Conservation (phyloP, 345 rosid genomes). For the Garcia nutans region DNA sequence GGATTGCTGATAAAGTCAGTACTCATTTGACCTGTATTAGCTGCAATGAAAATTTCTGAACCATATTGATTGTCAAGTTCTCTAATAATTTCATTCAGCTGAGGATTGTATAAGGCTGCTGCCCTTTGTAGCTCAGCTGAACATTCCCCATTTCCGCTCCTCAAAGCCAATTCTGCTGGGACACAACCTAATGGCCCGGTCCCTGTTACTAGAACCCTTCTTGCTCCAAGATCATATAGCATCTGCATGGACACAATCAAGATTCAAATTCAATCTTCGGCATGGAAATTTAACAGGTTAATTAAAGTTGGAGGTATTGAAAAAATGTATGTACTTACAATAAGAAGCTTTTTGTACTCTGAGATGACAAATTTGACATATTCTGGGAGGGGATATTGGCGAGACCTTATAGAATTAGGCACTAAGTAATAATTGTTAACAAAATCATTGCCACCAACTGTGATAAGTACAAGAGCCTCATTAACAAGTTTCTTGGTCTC, state of each 20-base stretch:
- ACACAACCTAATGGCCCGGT: conserved; percentile 31
- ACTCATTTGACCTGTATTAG: conserved; percentile 6
- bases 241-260: conserved; percentile 9
- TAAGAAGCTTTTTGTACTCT: conserved; percentile 29
- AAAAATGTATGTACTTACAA: conserved; percentile 2
- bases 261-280: too few relatives aligned
- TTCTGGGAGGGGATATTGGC: conserved; percentile 25
- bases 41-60: conserved; percentile 24
- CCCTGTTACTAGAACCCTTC: conserved; percentile 32
- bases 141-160: conserved; percentile 19
- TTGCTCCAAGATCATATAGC: conserved; percentile 23
- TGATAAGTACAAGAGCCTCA: conserved; percentile 20
- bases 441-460: conserved; percentile 33
- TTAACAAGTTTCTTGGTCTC: conserved; percentile 15
- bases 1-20: conserved; percentile 21
- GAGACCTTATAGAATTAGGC: conserved; percentile 29
- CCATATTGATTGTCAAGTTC: conserved; percentile 18
- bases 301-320: too few relatives aligned
- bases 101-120: conserved; percentile 24
- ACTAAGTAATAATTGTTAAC: conserved; percentile 33
- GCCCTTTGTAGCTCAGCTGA: conserved; percentile 19
- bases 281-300: too few relatives aligned
- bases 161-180: conserved; percentile 26
- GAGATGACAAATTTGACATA: conserved; percentile 27
- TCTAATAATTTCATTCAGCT: conserved; percentile 11